Percentiles rank a stretch among this genome's conserved stretches.
phyloP scores from a whole-genome alignment of 352 stramenopile genomes.

The Phytophthora cryptogea region DNA sequence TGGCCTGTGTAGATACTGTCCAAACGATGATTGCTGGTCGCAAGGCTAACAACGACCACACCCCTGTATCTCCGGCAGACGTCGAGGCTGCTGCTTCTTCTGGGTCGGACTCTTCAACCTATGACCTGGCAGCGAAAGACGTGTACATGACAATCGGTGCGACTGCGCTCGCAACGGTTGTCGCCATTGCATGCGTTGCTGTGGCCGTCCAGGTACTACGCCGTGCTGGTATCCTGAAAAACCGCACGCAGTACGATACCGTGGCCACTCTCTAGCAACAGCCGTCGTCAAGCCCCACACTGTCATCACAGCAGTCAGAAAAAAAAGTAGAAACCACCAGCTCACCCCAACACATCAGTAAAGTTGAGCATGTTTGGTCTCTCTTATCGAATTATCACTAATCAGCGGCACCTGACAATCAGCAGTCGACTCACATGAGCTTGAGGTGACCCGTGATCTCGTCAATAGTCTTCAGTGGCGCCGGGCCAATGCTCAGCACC shows the following conservation, averaged over 20 bases:
- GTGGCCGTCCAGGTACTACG: conserved; percentile 41
- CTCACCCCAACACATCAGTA: neutral
- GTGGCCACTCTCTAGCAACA: conserved; percentile 52
- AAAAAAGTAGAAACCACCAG: conserved; percentile 1
- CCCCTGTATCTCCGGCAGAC: conserved; percentile 5
- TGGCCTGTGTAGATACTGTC: conserved; percentile 59
- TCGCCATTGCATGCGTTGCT: conserved; percentile 41
- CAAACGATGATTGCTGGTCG: conserved; percentile 11
- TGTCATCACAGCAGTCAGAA: conserved; percentile 17
- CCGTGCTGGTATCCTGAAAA: conserved; percentile 48
- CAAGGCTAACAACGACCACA: neutral
- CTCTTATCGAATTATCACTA: conserved; percentile 5
- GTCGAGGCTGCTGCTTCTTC: conserved; percentile 14
- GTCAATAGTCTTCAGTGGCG: conserved; percentile 69
- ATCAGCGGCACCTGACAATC: neutral
- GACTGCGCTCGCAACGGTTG: conserved; percentile 47
- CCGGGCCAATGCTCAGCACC: conserved; percentile 79
- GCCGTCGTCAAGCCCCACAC: conserved; percentile 1
- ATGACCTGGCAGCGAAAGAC: conserved; percentile 23
- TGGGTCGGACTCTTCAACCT: conserved; percentile 5
- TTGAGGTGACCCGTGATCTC: conserved; percentile 83
- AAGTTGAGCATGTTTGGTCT: neutral
- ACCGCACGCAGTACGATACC: conserved; percentile 43
- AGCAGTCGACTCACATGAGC: conserved; percentile 62
- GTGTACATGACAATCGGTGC: conserved; percentile 50